phyloP scores from a whole-genome alignment of 495 filamentous ascomycete genomes.

The Lepidopterella palustris region DNA sequence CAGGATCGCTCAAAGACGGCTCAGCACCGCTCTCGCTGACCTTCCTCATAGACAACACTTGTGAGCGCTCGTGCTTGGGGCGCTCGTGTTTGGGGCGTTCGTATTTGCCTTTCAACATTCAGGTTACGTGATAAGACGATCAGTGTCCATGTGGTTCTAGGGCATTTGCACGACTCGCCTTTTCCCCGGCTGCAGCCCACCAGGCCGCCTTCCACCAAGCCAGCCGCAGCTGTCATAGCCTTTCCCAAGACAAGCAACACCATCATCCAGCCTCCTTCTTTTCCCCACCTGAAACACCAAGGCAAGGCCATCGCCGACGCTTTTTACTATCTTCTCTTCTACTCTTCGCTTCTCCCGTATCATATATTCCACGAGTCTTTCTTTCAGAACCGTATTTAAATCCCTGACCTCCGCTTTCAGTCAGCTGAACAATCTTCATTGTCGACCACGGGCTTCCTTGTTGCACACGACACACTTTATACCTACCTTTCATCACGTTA shows the following conservation, averaged over 20 bases:
- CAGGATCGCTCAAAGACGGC: too few species aligned
- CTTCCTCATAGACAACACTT: too few species aligned
- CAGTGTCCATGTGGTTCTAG: not conserved
- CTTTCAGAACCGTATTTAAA: constrained; percentile 11
- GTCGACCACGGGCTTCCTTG: constrained; percentile 15
- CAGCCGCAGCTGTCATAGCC: not conserved
- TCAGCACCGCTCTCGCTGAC: too few species aligned
- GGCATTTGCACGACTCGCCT: not conserved
- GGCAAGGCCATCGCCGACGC: not conserved
- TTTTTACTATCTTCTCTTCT: not conserved
- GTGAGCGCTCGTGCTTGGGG: too few species aligned
- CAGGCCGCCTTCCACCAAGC: too few species aligned
- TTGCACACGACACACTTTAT: constrained; percentile 11
- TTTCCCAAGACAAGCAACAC: not conserved
- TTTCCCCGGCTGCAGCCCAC: too few species aligned
- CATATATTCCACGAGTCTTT: constrained; percentile 13
- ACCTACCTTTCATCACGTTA: not conserved
- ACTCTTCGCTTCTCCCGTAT: constrained; percentile 24
- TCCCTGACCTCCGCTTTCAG: constrained; percentile 11
- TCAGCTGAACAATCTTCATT: constrained; percentile 6
- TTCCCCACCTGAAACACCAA: not conserved
- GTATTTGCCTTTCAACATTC: not conserved
- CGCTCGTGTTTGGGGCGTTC: not conserved
- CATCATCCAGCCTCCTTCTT: not conserved
- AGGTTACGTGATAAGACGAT: not conserved